These are phyloP conservation scores for Diaporthe velutina DNA, from an alignment of 2,329 filamentous ascomycete genomes.

Conservation along the genomic window DNA sequence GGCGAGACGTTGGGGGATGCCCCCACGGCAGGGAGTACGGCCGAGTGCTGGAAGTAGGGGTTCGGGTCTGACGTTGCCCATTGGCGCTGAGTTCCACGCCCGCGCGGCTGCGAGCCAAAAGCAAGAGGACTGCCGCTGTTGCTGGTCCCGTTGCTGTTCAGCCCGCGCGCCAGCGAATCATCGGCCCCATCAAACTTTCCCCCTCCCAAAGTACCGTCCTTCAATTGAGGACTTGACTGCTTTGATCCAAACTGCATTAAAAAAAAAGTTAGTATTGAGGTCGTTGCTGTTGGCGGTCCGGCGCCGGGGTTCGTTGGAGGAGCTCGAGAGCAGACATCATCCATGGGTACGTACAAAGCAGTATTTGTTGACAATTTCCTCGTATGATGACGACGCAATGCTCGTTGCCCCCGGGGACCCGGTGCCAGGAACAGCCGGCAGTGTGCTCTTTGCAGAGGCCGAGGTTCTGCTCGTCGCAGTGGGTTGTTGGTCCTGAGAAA, in stretches of 20 bases:
- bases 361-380: constrained; percentile 98
- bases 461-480: constrained; percentile 39
- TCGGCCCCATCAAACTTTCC: constrained; percentile 59
- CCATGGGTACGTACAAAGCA: constrained; percentile 93
- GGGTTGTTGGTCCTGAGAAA: constrained; percentile 31
- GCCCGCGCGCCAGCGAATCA: constrained; percentile 51
- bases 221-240: constrained; percentile 64
- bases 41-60: constrained; percentile 51
- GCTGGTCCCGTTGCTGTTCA: constrained; percentile 53
- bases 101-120: constrained; percentile 47
- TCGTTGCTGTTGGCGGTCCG: constrained; percentile 42
- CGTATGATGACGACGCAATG: constrained; percentile 90
- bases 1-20: constrained; percentile 52
- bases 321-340: constrained; percentile 40
- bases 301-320: constrained; percentile 44
- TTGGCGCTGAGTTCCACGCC: constrained; percentile 56
- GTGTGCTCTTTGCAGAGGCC: constrained; percentile 44
- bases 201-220: constrained; percentile 60
- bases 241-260: constrained; percentile 71
- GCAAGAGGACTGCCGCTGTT: constrained; percentile 54
- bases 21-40: constrained; percentile 47
- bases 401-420: constrained; percentile 62
- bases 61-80: constrained; percentile 52
- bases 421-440: constrained; percentile 55
- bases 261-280: constrained; percentile 54